Evolutionary conservation across 108 stramenopile species (phyloP), one percentile per base, ranked within the genome.

Genomic region (Nitzschia sp.): DNA sequence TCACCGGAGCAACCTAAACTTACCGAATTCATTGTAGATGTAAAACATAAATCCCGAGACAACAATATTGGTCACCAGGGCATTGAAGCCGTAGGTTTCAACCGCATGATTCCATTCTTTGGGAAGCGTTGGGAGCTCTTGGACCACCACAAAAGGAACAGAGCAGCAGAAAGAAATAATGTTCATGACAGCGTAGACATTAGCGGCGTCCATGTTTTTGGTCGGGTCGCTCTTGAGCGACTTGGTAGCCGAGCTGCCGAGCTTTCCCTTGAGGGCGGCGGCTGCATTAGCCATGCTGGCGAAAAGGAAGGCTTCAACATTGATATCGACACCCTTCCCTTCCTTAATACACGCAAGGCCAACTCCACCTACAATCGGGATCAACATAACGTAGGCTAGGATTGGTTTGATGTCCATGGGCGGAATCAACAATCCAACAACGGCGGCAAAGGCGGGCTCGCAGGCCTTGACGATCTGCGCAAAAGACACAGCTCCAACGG

Each of bases 381-480:
- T 76, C 46, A 96, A 83, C 92, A 93, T 91, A n/a, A 68, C 66
- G 61, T 93, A 90, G n/a, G 92, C 92, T 53, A 88, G 69, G 3
- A 83, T 59, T 23, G 92, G 89, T 73, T 97, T 95, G 38, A 95
- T 69, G 59, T 91, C 89, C 59, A 80, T 75, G 28, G 89, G 88
- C 28, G 94, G 93, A 53, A 92, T 60, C 33, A 97, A 65, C 19
- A 95, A 76, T 19, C 95, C 95, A 36, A 98, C 77, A 17, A 87
- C 75, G 9, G 96, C 97, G 30, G 96, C 94, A 73, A 98, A 97
- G 47, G 90, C 92, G 17, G 97, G 97, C 79, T 98, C 97, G 67
- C 90, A 90, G 25, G 97, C 97, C 81, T 98, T 98, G 58, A 98
- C 96, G 68, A 98, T 97, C 71, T 98, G 97, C 26, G 96, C 92